Evolutionary conservation across 345 rosid species (phyloP).

Genomic region (Brassica carinata): DNA sequence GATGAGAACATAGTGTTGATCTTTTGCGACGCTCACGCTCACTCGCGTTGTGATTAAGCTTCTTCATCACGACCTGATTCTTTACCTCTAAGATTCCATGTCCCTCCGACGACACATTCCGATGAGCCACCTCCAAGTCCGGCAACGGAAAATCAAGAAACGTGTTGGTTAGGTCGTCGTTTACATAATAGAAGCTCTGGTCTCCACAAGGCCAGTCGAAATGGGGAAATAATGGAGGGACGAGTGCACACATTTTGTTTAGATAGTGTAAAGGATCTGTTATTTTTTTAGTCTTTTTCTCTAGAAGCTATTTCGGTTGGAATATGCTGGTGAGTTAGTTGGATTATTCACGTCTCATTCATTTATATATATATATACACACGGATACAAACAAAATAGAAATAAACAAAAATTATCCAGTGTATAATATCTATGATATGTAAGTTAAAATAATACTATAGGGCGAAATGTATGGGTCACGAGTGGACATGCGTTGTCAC

Average conservation of each 20-base stretch:
- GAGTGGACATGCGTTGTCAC: slow-evolving; percentile 31
- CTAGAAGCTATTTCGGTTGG: slow-evolving; percentile 3
- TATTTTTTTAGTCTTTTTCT: neutral
- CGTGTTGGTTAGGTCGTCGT: neutral
- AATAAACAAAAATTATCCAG: neutral
- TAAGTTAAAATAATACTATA: neutral
- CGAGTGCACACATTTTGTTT: slow-evolving; percentile 36
- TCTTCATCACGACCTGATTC: slow-evolving; percentile 32
- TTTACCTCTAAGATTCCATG: neutral
- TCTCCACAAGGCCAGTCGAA: slow-evolving; percentile 34
- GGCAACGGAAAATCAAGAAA: slow-evolving; percentile 35
- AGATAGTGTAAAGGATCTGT: slow-evolving; percentile 10
- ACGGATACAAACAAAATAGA: neutral
- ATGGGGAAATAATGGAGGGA: slow-evolving; percentile 26
- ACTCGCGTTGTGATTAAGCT: slow-evolving; percentile 70
- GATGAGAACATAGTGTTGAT: too few species aligned
- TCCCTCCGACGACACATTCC: slow-evolving; percentile 25
- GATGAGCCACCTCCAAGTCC: slow-evolving; percentile 30
- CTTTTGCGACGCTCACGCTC: slow-evolving; percentile 74
- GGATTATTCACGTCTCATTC: slow-evolving; percentile 17
- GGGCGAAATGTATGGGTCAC: neutral
- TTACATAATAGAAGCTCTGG: neutral
- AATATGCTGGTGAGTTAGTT: slow-evolving; percentile 31
- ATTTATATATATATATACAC: slow-evolving; percentile 7
- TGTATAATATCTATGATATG: neutral